Evolutionary conservation across 208 protist genomes (phyloP), one percentile per base, ranked within the genome.

Genomic region (Acanthamoeba culbertsoni): DNA sequence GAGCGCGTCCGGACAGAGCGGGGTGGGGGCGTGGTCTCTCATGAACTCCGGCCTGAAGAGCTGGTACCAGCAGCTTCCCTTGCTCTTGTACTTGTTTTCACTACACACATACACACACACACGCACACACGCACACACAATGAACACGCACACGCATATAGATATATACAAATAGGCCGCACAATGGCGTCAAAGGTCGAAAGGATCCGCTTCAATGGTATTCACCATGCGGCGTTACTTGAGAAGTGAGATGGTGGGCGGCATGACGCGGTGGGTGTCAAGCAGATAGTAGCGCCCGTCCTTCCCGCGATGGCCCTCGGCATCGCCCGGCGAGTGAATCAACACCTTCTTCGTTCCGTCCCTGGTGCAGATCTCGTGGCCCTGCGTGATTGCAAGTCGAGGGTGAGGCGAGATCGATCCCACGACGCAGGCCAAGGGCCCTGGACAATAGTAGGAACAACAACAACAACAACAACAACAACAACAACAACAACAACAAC

Each of bases 211-310:
- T n/a, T n/a, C n/a, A n/a, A n/a, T n/a, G n/a, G n/a, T n/a, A n/a
- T n/a, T n/a, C n/a, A n/a, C n/a, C n/a, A n/a, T n/a, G n/a, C n/a
- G n/a, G n/a, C n/a, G 12, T 42, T 88, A 95, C 94, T 92, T 68
- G 77, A 88, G 79, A n/a, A 71, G 57, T 35, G 95, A 68, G 63
- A 93, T 93, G 33, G 90, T 93, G 28, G 95, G 91, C 28, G 95
- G 93, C 63, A 93, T 94, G 20, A 96, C 37, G 31, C 95, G 46
- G 10, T 90, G 89, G 48, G 95, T 95, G 43, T 96, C 95, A 7
- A 96, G 55, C 12, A 96, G 23, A 40, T 96, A 96, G 42, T 93
- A 95, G 31, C 95, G 71, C 10, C 95, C 95, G 92, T 96, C 95
- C 79, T 88, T 91, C 40, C 86, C 86, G 12, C 2, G 33, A 37